These are phyloP conservation scores for Alisma plantagoaquatica DNA, from an alignment of 106 monocot species.

Conservation along the genomic window DNA sequence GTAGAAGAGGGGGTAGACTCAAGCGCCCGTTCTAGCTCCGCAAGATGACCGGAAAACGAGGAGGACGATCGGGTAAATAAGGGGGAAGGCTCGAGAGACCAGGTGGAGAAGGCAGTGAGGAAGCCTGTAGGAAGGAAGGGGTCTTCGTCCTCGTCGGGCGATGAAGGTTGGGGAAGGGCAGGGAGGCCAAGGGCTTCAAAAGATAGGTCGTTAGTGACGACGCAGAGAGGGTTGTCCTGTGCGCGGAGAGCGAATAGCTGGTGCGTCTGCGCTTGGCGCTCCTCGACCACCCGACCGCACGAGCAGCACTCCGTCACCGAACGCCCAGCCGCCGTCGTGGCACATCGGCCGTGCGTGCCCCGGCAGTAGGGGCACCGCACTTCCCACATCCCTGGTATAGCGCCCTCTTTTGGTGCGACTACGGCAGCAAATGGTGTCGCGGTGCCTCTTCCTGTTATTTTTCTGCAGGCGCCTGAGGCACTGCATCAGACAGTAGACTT, in stretches of 20 bases:
- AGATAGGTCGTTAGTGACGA: slow-evolving; percentile 66
- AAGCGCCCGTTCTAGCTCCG: slow-evolving; percentile 91
- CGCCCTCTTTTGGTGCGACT: too few relatives aligned
- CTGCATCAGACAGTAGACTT: too few relatives aligned
- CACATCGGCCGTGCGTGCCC: slow-evolving; percentile 48
- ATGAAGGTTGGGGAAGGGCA: background rate
- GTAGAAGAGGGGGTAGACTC: background rate
- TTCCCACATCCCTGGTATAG: slow-evolving; percentile 19
- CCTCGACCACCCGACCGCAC: slow-evolving; percentile 68
- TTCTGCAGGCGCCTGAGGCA: too few relatives aligned
- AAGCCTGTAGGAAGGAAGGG: slow-evolving; percentile 86
- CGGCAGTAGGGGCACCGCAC: slow-evolving; percentile 60
- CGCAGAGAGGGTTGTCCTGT: slow-evolving; percentile 51
- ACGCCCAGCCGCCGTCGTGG: slow-evolving; percentile 38
- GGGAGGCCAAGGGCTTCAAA: background rate
- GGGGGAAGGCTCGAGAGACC: slow-evolving; percentile 64
- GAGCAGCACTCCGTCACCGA: slow-evolving; percentile 63
- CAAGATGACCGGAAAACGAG: slow-evolving; percentile 82
- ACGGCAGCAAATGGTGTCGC: too few relatives aligned
- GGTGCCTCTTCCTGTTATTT: too few relatives aligned
- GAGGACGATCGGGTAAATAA: slow-evolving; percentile 51
- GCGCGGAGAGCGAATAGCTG: slow-evolving; percentile 68
- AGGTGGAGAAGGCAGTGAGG: slow-evolving; percentile 88
- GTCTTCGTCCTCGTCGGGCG: slow-evolving; percentile 51
- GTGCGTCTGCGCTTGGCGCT: slow-evolving; percentile 51